Evolutionary conservation across 331 rosid species (phyloP).

Genomic region (Ulmus americana): DNA sequence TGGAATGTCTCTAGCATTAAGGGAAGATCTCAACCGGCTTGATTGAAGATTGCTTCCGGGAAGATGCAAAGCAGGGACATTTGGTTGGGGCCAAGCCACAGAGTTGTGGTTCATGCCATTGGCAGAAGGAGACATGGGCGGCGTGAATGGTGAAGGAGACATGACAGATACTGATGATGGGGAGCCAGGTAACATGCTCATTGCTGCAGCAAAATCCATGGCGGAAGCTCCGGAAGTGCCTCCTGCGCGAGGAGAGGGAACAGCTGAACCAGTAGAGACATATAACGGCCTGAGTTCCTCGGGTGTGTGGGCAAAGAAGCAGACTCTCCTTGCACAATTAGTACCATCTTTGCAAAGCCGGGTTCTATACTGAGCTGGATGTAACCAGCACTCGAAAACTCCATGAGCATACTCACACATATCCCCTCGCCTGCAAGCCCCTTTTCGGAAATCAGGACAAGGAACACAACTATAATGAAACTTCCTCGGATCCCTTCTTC

Average conservation of each 20-base stretch:
- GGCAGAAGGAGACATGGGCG: conserved; percentile 86
- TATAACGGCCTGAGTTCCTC: conserved; percentile 89
- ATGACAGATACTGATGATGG: conserved; percentile 73
- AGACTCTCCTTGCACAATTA: conserved; percentile 73
- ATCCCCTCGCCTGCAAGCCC: conserved; percentile 90
- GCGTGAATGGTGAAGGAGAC: conserved; percentile 76
- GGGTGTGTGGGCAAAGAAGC: conserved; percentile 85
- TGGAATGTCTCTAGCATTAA: conserved; percentile 74
- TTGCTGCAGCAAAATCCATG: conserved; percentile 85
- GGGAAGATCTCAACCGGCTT: conserved; percentile 80
- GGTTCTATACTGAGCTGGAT: conserved; percentile 89
- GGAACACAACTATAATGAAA: conserved; percentile 93
- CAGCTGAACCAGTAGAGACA: conserved; percentile 89
- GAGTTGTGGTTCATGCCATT: conserved; percentile 72
- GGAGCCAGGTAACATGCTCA: conserved; percentile 84
- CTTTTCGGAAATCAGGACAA: conserved; percentile 89
- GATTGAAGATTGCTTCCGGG: conserved; percentile 83
- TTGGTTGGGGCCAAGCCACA: conserved; percentile 81
- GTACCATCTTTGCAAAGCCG: conserved; percentile 89
- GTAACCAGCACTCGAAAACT: conserved; percentile 94
- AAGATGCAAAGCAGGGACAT: conserved; percentile 83
- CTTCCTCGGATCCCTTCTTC: conserved; percentile 94
- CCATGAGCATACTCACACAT: conserved; percentile 98
- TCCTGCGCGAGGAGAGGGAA: conserved; percentile 80
- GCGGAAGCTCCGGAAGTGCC: conserved; percentile 57